These are phyloP conservation scores for Tuber microsphaerosporum DNA, from an alignment of 495 filamentous ascomycete species.

Conservation along the genomic window DNA sequence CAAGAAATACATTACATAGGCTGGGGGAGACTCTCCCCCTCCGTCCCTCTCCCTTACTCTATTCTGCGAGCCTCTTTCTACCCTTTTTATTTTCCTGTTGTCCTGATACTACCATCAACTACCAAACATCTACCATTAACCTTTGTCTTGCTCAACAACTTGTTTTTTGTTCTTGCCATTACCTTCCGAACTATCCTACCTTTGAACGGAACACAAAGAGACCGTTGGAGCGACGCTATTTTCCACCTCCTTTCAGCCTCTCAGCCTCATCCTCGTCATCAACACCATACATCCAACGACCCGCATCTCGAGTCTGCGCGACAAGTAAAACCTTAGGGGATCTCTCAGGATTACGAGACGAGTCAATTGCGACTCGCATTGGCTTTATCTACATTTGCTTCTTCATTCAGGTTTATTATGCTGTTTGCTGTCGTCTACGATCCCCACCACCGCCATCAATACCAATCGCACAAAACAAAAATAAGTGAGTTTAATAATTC, in stretches of 20 bases:
- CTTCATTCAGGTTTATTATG: slow-evolving; percentile 33
- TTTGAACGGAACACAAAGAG: slow-evolving; percentile 31
- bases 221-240: slow-evolving; percentile 37
- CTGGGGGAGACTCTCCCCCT: slow-evolving; percentile 34
- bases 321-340: slow-evolving; percentile 4
- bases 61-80: slow-evolving; percentile 22
- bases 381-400: slow-evolving; percentile 27
- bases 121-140: slow-evolving; percentile 12
- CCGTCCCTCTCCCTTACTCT: slow-evolving; percentile 21
- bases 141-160: slow-evolving; percentile 16
- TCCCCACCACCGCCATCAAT: slow-evolving; percentile 16
- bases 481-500: slow-evolving; percentile 25
- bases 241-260: slow-evolving; percentile 25
- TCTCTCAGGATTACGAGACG: slow-evolving; percentile 18
- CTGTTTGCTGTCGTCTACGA: slow-evolving; percentile 27
- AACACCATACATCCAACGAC: slow-evolving; percentile 20
- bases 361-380: slow-evolving; percentile 25
- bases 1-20: slow-evolving; percentile 32
- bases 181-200: slow-evolving; percentile 15
- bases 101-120: slow-evolving; percentile 12
- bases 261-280: slow-evolving; percentile 38
- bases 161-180: slow-evolving; percentile 8
- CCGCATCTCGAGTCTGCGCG: slow-evolving; percentile 5
- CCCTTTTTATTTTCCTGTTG: slow-evolving; percentile 21
- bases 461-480: slow-evolving; percentile 28